phyloP scores from a whole-genome alignment of 139 green algal genomes.

The Edaphochlamys debaryana region DNA sequence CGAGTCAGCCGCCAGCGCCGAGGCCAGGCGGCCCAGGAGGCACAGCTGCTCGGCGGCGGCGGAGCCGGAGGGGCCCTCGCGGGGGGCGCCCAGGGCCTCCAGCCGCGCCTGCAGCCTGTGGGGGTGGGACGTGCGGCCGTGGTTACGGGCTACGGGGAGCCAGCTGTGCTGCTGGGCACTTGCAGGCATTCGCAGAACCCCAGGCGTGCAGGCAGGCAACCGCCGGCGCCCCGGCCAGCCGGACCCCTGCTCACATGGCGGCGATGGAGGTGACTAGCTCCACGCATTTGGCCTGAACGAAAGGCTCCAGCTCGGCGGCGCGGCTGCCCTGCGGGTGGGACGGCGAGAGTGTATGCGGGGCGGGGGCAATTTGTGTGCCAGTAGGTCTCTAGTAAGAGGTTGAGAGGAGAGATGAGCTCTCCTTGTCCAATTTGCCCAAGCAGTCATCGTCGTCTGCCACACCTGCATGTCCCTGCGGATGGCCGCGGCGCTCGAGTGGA shows the following conservation, averaged over 20 bases:
- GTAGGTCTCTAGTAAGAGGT: no score
- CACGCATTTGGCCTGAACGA: conserved; percentile 67
- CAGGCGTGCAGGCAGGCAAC: no score
- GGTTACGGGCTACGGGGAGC: neutral
- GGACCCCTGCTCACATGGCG: neutral
- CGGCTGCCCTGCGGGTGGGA: conserved; percentile 46
- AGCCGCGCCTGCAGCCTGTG: conserved; percentile 39
- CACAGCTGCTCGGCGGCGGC: conserved; percentile 62
- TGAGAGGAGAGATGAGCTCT: no score
- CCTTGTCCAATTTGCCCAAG: no score
- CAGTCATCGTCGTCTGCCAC: neutral
- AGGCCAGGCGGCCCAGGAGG: conserved; percentile 64
- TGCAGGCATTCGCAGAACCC: no score
- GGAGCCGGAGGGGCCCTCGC: conserved; percentile 36
- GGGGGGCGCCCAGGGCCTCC: conserved; percentile 18
- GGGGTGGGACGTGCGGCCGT: no score
- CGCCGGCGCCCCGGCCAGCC: no score
- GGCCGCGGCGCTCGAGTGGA: conserved; percentile 3
- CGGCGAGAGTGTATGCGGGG: neutral
- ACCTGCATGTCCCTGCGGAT: conserved; percentile 41
- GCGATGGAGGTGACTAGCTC: conserved; percentile 45
- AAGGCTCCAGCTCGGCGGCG: conserved; percentile 66
- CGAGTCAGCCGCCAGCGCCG: conserved; percentile 42
- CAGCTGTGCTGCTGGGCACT: no score
- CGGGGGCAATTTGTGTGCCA: neutral